Evolutionary conservation across 1,284 basidiomycete species (phyloP).

Genomic region (Cryptococcus maquisensis): DNA sequence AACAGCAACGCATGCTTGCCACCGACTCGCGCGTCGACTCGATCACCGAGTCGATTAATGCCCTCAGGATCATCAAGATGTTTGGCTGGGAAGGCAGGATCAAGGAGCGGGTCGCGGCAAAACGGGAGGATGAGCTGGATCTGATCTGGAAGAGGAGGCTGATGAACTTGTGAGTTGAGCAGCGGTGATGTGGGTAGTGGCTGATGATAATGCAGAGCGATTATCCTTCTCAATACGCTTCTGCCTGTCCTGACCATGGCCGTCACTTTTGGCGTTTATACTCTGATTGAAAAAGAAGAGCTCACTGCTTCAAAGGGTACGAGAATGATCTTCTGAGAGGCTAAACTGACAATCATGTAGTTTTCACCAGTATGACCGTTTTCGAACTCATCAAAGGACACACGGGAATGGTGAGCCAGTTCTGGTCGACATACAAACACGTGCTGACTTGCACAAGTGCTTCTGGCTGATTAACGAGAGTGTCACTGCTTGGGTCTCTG

Average conservation of each 20-base stretch:
- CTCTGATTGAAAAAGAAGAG: slow-evolving; percentile 50
- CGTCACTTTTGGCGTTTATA: slow-evolving; percentile 62
- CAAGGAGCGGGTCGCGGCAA: slow-evolving; percentile 54
- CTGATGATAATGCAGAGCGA: neutral
- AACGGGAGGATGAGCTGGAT: slow-evolving; percentile 57
- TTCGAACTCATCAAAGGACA: slow-evolving; percentile 45
- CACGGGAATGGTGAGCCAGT: slow-evolving; percentile 28
- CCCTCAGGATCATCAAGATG: slow-evolving; percentile 60
- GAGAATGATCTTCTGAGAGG: neutral
- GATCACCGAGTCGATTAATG: slow-evolving; percentile 51
- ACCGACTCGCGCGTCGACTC: slow-evolving; percentile 56
- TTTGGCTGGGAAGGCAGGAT: slow-evolving; percentile 65
- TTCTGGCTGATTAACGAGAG: slow-evolving; percentile 41
- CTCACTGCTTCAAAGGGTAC: slow-evolving; percentile 48
- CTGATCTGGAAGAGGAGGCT: slow-evolving; percentile 45
- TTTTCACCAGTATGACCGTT: slow-evolving; percentile 47
- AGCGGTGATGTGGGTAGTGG: neutral
- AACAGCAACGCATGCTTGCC: slow-evolving; percentile 42
- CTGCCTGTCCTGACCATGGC: slow-evolving; percentile 65
- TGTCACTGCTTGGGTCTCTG: slow-evolving; percentile 52
- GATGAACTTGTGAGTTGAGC: slow-evolving; percentile 27
- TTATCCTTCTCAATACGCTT: slow-evolving; percentile 51
- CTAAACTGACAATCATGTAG: slow-evolving; percentile 11
- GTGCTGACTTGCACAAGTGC: slow-evolving; percentile 5
- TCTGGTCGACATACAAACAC: too few species aligned